Base-by-base conservation (phyloP, 768 basidiomycete genomes). In the Boletus insuetus region DNA sequence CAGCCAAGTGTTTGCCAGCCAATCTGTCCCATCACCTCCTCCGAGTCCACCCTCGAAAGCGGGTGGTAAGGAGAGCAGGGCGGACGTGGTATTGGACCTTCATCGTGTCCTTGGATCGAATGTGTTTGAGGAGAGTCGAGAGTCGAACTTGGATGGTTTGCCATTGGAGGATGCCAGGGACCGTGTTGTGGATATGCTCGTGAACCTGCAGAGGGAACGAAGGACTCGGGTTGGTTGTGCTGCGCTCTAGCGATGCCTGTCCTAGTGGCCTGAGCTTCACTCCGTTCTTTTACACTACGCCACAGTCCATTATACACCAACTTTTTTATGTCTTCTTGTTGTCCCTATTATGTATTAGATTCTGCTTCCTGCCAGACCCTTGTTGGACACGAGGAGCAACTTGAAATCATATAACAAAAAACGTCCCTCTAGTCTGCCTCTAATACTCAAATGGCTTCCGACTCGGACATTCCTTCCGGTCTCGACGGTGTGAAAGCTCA, bases 161-260 rank as follows among this genome's bases (percentile, higher is more conserved):
- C 67, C 69, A 26, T 67, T 91, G 50, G 89, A 91, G 67, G 88
- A 91, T 56, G 89, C 88, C 45, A 77, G 85, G 53, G 90, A 91
- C 69, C 72, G 78, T n/a, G 84, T 84, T 35, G 87, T 90, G 45
- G 90, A 92, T 72, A 75, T 86, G 75, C 75, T 91, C 45, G 77
- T 80, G 4, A 74, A 72, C 51, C 58, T 66, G 29, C 73, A 65
- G 63, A 63, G 46, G 61, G 63, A 50, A 65, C 69, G 48, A 67
- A 68, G 41, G 71, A 49, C 42, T 3, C 53, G 53, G 24, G 19
- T 40, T 20, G 51, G 59, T n/a, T 66, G 58, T 40, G 24, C 35
- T 37, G 35, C 16, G 35, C 26, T 37, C 16, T 37, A 37, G 35
- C 13, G 16, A 37, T 37, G 16, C 35, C 6, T 37, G 35, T 13